Percentiles rank a stretch among this genome's conserved stretches.
Conservation (phyloP, 2,329 filamentous ascomycete genomes). For the Myotisia sp. region DNA sequence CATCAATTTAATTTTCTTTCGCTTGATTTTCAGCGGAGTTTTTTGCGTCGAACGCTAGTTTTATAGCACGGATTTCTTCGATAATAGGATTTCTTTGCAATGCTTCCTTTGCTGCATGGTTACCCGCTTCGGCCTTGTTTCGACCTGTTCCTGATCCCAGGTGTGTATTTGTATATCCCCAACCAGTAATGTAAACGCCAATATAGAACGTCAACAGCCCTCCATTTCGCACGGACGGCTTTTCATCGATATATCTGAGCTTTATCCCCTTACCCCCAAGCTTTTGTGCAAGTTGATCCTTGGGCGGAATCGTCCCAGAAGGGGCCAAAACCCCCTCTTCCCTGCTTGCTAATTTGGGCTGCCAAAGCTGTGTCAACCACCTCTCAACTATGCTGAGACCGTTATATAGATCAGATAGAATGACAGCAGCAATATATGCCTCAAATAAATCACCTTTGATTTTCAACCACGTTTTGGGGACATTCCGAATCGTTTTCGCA, state of each 20-base stretch:
- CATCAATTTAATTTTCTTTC: too few species aligned
- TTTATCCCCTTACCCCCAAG: constrained; percentile 45
- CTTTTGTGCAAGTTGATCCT: constrained; percentile 38
- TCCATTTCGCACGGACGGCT: constrained; percentile 19
- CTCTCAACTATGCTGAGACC: constrained; percentile 48
- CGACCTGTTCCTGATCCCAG: constrained; percentile 33
- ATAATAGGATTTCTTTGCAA: constrained; percentile 27
- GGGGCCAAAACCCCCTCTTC: constrained; percentile 7
- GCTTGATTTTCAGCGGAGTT: constrained; percentile 6
- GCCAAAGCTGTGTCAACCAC: constrained; percentile 69
- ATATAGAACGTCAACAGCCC: constrained; percentile 31
- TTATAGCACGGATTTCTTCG: constrained; percentile 25
- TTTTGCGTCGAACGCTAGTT: constrained; percentile 17
- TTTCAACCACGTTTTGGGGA: constrained; percentile 50
- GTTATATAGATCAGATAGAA: constrained; percentile 49
- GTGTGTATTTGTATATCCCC: constrained; percentile 31
- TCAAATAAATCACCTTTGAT: constrained; percentile 79
- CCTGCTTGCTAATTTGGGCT: constrained; percentile 42
- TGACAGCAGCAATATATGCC: constrained; percentile 68
- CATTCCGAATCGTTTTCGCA: constrained; percentile 32
- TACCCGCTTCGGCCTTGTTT: constrained; percentile 32
- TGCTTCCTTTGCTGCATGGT: constrained; percentile 30
- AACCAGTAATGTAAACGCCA: constrained; percentile 35
- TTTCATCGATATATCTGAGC: constrained; percentile 44
- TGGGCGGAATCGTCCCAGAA: constrained; percentile 29